These are phyloP conservation scores for Candida nanaspora DNA, from an alignment of 805 yeast species.

Conservation along the genomic window DNA sequence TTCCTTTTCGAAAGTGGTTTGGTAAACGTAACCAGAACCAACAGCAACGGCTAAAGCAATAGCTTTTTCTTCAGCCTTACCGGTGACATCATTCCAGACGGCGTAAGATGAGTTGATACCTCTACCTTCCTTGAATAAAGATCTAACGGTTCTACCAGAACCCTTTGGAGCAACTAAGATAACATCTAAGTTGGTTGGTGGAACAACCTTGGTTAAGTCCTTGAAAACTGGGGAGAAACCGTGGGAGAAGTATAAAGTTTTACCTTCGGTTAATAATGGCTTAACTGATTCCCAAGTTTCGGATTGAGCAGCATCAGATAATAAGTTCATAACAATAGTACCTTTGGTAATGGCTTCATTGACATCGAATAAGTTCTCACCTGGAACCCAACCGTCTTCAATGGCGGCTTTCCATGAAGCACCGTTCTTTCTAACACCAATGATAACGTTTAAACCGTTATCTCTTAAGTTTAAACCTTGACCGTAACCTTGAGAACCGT, in stretches of 20 bases:
- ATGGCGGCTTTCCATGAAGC: conserved; percentile 99
- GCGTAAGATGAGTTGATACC: conserved; percentile 99
- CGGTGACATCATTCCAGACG: conserved; percentile 98
- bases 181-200: conserved; percentile 92
- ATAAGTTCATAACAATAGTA: conserved; percentile 93
- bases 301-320: conserved; percentile 99
- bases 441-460: conserved; percentile 94
- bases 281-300: conserved; percentile 89
- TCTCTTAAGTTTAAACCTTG: conserved; percentile 99
- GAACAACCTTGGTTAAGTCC: conserved; percentile 91
- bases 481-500: conserved; percentile 99
- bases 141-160: conserved; percentile 99
- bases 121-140: conserved; percentile 99
- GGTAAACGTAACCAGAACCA: conserved; percentile 99
- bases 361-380: conserved; percentile 94
- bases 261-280: conserved; percentile 92
- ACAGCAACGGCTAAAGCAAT: conserved; percentile 98
- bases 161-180: conserved; percentile 99
- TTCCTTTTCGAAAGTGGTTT: conserved; percentile 98
- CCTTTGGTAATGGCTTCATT: conserved; percentile 89
- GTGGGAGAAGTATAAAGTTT: conserved; percentile 98
- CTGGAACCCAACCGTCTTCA: conserved; percentile 99
- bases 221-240: conserved; percentile 99
- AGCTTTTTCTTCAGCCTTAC: conserved; percentile 99
- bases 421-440: conserved; percentile 98